These are phyloP conservation scores for Coemansia sp. DNA, from an alignment of 192 early-diverging fungal species.

Conservation along the genomic window DNA sequence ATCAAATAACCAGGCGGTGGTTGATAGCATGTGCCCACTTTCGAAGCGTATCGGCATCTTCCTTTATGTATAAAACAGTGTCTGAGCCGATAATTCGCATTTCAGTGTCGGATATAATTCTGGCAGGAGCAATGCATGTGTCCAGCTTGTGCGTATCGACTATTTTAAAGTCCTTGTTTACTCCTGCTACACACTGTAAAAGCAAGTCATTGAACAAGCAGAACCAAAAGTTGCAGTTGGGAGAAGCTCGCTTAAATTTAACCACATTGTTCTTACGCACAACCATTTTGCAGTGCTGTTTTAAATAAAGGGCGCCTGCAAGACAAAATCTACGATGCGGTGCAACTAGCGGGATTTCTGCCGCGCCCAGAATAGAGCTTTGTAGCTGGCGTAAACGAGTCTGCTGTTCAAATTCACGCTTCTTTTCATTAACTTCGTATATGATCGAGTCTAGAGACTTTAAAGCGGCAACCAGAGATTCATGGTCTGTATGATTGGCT, in stretches of 20 bases:
- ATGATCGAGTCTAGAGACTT: constrained; percentile 68
- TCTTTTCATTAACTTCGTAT: constrained; percentile 83
- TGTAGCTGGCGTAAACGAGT: constrained; percentile 57
- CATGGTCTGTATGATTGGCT: constrained; percentile 74
- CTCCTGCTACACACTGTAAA: constrained; percentile 53
- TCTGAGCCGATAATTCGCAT: constrained; percentile 44
- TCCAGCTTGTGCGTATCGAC: constrained; percentile 33
- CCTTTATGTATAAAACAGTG: constrained; percentile 46
- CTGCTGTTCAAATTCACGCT: constrained; percentile 60
- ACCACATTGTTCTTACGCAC: neutral
- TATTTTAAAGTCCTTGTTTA: constrained; percentile 42
- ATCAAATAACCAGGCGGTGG: no score
- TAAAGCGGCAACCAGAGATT: constrained; percentile 60
- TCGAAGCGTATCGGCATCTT: constrained; percentile 20
- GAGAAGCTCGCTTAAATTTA: constrained; percentile 14
- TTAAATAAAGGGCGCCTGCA: constrained; percentile 49
- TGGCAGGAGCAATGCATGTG: constrained; percentile 32
- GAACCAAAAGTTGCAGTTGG: constrained; percentile 52
- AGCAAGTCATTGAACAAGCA: constrained; percentile 75
- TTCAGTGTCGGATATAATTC: constrained; percentile 31
- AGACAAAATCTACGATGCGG: constrained; percentile 60
- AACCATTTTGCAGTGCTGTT: constrained; percentile 14
- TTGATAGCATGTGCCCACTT: constrained; percentile 52
- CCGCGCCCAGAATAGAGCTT: constrained; percentile 54
- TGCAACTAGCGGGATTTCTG: constrained; percentile 46